Conservation (phyloP, 2,329 filamentous ascomycete genomes). For the Calonectria montana region DNA sequence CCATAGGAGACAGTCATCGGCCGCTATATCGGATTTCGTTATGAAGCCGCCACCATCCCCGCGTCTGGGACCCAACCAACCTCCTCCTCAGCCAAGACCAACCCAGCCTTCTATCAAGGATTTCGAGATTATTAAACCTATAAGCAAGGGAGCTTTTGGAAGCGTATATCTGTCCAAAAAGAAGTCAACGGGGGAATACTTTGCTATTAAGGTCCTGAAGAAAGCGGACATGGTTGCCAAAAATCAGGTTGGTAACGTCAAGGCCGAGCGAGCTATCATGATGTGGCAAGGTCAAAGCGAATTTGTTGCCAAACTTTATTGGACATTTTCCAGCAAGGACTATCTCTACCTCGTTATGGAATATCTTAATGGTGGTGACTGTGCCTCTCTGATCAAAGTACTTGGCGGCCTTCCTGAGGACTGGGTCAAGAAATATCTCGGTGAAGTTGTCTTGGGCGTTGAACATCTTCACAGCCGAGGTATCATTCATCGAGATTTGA, state of each 20-base stretch:
- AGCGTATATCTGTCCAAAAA: slow-evolving; percentile 99
- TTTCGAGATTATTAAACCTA: slow-evolving; percentile 99
- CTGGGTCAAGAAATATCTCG: slow-evolving; percentile 98
- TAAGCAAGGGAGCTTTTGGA: slow-evolving; percentile 98
- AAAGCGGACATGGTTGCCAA: slow-evolving; percentile 99
- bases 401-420: slow-evolving; percentile 93
- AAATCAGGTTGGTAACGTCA: slow-evolving; percentile 99
- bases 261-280: slow-evolving; percentile 98
- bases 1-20: slow-evolving; percentile 91
- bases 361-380: slow-evolving; percentile 97
- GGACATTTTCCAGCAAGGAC: slow-evolving; percentile 99
- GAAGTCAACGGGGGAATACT: slow-evolving; percentile 98
- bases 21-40: slow-evolving; percentile 78
- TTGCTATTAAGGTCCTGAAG: slow-evolving; percentile 97
- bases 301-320: slow-evolving; percentile 98
- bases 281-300: slow-evolving; percentile 99
- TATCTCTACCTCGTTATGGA: slow-evolving; percentile 99
- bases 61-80: slow-evolving; percentile 78
- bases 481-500: slow-evolving; percentile 96
- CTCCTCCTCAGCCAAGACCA: slow-evolving; percentile 86
- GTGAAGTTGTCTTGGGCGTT: slow-evolving; percentile 95
- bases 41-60: slow-evolving; percentile 84
- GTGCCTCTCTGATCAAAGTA: slow-evolving; percentile 94
- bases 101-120: slow-evolving; percentile 98
- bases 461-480: slow-evolving; percentile 94